Base-by-base conservation (phyloP, 345 rosid species). In the Linum trigynum region DNA sequence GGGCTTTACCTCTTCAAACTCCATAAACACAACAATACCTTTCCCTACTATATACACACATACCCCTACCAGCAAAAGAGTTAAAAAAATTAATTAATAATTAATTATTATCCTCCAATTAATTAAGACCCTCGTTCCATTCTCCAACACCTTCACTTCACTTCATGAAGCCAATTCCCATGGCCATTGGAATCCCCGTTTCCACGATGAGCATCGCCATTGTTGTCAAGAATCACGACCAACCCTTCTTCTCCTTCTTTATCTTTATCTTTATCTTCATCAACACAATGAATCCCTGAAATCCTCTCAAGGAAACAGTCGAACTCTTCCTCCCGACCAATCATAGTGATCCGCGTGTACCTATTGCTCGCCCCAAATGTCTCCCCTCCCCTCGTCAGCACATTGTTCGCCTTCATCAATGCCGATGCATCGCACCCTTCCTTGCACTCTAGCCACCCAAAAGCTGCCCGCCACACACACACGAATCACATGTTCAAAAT, bases 361-460 rank as follows among this genome's bases (percentile, higher is more conserved):
- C 74, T 63, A 38, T 72, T 57, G 64, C 75, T 81, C 32, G 64
- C 75, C 23, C 94, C 98, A 56, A 89, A 92, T 14, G 77, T 65
- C 9, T 55, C 69, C 15, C 98, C 98, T 0, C 81, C 74, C 65
- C 95, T 85, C 39, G 74, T 32, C 64, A 80, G 48, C 9, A 90
- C 76, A 73, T 82, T 85, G 6, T 76, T 77, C 55, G 45, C 81
- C 64, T 75, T 75, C 72, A 69, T 68, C 88, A 88, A 86, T 69
- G n/a, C 66, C 67, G 59, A 67, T 88, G 11, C 72, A 69, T 69
- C 88, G 86, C 53, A 55, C 50, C 71, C 83, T 40, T 82, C 87
- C 61, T 86, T 78, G 80, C 84, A 74, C 74, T 85, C 78, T 69
- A 92, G 14, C 97, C 97, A 90, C 48, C 91, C 98, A 74, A 90